Conservation (phyloP, 2,329 filamentous ascomycete genomes). For the Sphaerulina musiva region DNA sequence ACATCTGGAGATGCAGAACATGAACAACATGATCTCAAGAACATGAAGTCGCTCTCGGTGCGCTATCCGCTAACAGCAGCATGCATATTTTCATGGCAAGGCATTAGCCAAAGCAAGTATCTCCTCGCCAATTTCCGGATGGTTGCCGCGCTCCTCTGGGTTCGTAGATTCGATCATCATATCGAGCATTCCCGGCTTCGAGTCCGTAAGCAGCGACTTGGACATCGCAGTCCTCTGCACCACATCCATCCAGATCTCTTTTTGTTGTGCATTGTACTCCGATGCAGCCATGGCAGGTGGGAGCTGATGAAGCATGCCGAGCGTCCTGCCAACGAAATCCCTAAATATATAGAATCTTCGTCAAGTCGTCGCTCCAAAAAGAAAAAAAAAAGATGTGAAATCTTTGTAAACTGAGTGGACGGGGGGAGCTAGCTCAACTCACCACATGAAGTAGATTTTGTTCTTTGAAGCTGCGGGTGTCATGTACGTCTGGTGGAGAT, state of each 20-base stretch:
- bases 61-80: too few relatives aligned
- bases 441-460: constrained; percentile 35
- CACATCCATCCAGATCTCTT: constrained; percentile 7
- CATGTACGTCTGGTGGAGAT: constrained; percentile 33
- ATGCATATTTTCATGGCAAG: neutral
- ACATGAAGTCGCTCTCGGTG: too few relatives aligned
- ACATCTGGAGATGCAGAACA: neutral
- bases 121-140: constrained; percentile 20
- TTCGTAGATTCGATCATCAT: constrained; percentile 24
- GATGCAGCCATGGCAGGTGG: constrained; percentile 3
- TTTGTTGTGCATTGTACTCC: constrained; percentile 5
- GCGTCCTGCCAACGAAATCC: constrained; percentile 11
- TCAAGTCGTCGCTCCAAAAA: neutral
- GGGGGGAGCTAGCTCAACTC: neutral
- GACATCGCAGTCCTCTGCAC: constrained; percentile 6
- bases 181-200: constrained; percentile 23
- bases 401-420: neutral
- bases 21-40: too few relatives aligned
- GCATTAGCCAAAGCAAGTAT: constrained; percentile 11
- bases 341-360: neutral
- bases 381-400: neutral
- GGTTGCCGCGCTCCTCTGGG: constrained; percentile 15
- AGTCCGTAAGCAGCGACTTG: constrained; percentile 13
- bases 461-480: constrained; percentile 34
- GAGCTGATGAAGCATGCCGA: constrained; percentile 10